Percentiles rank a stretch among this genome's conserved stretches.
Evolutionary conservation across 2,329 filamentous ascomycete genomes (phyloP).

Genomic region (Clonostachys rosea): DNA sequence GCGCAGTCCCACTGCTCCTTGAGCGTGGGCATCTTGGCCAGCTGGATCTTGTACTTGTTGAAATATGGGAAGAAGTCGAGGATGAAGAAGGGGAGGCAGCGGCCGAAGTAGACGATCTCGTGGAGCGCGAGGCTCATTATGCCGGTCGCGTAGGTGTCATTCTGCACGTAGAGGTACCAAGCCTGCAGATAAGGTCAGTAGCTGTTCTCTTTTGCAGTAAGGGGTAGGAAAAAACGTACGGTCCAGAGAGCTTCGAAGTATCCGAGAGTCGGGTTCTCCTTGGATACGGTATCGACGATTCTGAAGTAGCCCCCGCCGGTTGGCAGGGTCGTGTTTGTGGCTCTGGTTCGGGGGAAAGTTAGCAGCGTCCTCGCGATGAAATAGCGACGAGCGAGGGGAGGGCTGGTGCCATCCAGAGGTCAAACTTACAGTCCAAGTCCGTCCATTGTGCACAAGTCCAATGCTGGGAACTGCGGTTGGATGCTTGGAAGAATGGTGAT

Average conservation of each 20-base stretch:
- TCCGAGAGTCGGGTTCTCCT: slow-evolving; percentile 82
- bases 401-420: too few species aligned
- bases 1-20: slow-evolving; percentile 95
- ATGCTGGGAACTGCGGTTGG: too few species aligned
- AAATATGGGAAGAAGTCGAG: slow-evolving; percentile 86
- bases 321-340: too few species aligned
- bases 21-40: slow-evolving; percentile 79
- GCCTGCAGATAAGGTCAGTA: slow-evolving; percentile 35
- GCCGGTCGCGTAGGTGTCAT: slow-evolving; percentile 91
- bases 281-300: slow-evolving; percentile 59
- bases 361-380: too few species aligned
- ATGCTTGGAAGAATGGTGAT: too few species aligned
- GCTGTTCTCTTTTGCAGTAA: background rate
- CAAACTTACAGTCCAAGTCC: too few species aligned
- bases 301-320: slow-evolving; percentile 39
- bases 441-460: too few species aligned
- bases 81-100: slow-evolving; percentile 85
- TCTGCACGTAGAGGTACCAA: slow-evolving; percentile 98
- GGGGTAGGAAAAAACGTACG: slow-evolving; percentile 36
- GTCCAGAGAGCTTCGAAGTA: slow-evolving; percentile 86
- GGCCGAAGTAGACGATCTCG: slow-evolving; percentile 91
- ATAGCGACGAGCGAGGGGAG: too few species aligned
- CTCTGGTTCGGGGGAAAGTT: too few species aligned
- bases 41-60: slow-evolving; percentile 92
- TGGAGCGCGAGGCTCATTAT: slow-evolving; percentile 98